These are phyloP conservation scores for Agroathelia rolfsii DNA, from an alignment of 1,284 basidiomycete species.

Conservation along the genomic window DNA sequence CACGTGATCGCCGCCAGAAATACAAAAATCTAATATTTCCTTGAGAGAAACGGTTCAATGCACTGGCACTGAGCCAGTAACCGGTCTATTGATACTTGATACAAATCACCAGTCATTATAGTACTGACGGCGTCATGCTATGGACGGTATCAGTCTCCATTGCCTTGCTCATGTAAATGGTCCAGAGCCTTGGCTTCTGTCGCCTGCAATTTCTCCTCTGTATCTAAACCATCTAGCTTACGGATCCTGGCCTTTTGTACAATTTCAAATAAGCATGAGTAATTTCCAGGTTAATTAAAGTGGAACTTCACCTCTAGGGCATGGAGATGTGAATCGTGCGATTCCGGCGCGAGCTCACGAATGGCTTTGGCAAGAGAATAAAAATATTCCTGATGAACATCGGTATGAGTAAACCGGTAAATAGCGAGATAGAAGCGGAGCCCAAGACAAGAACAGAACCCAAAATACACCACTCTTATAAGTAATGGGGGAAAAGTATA, in stretches of 20 bases:
- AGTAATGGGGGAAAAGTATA: too few relatives aligned
- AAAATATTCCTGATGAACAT: constrained; percentile 56
- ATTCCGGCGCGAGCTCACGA: constrained; percentile 59
- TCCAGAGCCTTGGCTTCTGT: too few relatives aligned
- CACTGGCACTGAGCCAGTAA: too few relatives aligned
- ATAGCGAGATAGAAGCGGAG: not conserved
- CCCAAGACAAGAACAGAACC: not conserved
- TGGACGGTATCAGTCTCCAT: too few relatives aligned
- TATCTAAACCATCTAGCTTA: constrained; percentile 17
- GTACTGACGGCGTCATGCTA: too few relatives aligned
- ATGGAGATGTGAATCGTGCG: constrained; percentile 68
- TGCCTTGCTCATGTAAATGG: too few relatives aligned
- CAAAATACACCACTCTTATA: not conserved
- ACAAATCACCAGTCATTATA: too few relatives aligned
- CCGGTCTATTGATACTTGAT: too few relatives aligned
- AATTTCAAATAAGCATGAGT: constrained; percentile 3
- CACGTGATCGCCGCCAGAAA: too few relatives aligned
- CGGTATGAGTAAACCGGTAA: not conserved
- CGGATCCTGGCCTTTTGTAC: constrained; percentile 19
- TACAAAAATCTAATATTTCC: too few relatives aligned
- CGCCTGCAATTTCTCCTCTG: not conserved
- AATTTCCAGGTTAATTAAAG: too few relatives aligned
- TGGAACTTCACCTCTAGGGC: constrained; percentile 53
- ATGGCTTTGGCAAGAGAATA: constrained; percentile 65
- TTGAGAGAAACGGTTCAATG: too few relatives aligned